phyloP scores from a whole-genome alignment of 2,329 filamentous ascomycete species.

The Albifimbria verrucaria region DNA sequence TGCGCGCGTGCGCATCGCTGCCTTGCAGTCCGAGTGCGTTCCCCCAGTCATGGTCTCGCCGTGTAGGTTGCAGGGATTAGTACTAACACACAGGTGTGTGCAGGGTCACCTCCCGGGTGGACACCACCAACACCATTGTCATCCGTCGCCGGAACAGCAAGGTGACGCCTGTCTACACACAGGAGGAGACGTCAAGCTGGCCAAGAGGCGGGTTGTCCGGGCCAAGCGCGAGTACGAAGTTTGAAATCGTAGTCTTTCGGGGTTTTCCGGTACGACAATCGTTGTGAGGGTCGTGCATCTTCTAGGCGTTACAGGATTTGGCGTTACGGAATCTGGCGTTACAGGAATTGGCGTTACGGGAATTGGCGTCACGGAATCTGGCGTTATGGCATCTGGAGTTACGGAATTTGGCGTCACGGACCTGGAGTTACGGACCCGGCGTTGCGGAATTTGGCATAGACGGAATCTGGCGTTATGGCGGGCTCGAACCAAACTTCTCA shows the following conservation, averaged over 20 bases:
- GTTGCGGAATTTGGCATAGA: too few relatives aligned
- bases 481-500: too few relatives aligned
- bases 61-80: too few relatives aligned
- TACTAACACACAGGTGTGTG: background rate
- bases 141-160: background rate
- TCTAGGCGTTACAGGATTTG: background rate
- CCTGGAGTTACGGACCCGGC: too few relatives aligned
- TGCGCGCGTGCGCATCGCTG: constrained; percentile 44
- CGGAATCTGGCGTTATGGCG: too few relatives aligned
- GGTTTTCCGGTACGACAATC: too few relatives aligned
- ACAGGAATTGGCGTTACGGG: background rate
- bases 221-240: background rate
- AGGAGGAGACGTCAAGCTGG: background rate
- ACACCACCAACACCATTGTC: background rate
- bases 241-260: too few relatives aligned
- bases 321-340: background rate
- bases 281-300: background rate
- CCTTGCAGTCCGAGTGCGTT: constrained; percentile 45
- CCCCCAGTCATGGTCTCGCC: too few relatives aligned
- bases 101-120: background rate
- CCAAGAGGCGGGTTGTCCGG: background rate
- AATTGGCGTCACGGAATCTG: background rate
- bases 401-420: background rate
- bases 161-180: background rate
- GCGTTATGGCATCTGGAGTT: background rate